Base-by-base conservation (phyloP, 352 stramenopile species). In the Thalassiosira oceanica region DNA sequence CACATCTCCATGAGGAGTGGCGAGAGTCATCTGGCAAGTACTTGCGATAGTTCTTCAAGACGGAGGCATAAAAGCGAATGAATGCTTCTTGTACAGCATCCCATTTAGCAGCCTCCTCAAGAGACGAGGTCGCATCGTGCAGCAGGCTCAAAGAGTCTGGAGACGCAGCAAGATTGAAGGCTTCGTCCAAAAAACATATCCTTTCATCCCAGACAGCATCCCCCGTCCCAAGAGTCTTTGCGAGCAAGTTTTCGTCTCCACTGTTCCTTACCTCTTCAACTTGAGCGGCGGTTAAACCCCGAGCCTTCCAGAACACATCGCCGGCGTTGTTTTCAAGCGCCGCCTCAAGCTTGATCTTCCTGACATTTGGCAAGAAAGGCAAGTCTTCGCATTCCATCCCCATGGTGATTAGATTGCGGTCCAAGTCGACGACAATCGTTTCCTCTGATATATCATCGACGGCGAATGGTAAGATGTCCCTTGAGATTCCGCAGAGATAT, bases 61-160 rank as follows among this genome's bases (percentile, higher is more conserved):
- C 61, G 0, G 84, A 73, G 3, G 87, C 79, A 62, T 90, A 93
- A 48, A 92, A 92, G 44, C 83, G 54, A 11, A 92, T 61, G 65
- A 93, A 93, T 8, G 84, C 76, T 56, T 91, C 85, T 64, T 92
- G 87, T 2, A 92, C 83, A 27, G 55, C 37, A 71, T 91, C 84
- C 87, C 87, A 93, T 13, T 76, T 79, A n/a, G 18, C 28, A 33
- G 57, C 31, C 8, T 37, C 31, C 8, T 37, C 31, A n/a, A 37
- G 31, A 8, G 6, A 4, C 6, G 5, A 13, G 37, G 37, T 20
- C 16, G 6, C 37, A 18, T 16, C 37, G 37, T 20, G 15, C 37
- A 46, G 10, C 4, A 46, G 37, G n/a, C 13, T 46, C 37, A 46
- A 26, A 8, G 37, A 46, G n/a, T 88, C 79, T 2, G 81, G 81